phyloP scores from a whole-genome alignment of 2,329 filamentous ascomycete species.

The Colletotrichum sp. region DNA sequence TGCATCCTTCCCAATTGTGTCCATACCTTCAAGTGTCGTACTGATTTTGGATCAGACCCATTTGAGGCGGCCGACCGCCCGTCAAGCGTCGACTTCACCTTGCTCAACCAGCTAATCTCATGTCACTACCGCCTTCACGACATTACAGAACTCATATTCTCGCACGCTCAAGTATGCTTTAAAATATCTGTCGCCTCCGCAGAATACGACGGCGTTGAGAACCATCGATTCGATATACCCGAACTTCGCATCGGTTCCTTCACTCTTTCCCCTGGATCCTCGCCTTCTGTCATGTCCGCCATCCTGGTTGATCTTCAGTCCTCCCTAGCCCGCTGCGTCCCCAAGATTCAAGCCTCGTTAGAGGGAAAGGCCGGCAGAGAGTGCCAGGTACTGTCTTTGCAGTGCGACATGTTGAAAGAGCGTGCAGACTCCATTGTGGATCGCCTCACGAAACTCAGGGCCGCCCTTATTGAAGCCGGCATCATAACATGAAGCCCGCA shows the following conservation, averaged over 20 bases:
- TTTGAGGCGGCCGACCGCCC: conserved; percentile 18
- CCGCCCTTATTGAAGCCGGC: neutral
- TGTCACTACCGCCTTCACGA: conserved; percentile 43
- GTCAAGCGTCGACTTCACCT: conserved; percentile 34
- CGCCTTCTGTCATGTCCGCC: conserved; percentile 36
- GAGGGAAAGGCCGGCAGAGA: conserved; percentile 4
- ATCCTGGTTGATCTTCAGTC: conserved; percentile 36
- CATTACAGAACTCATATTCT: conserved; percentile 38
- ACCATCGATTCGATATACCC: conserved; percentile 40
- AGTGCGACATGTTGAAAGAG: conserved; percentile 31
- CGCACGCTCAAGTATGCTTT: conserved; percentile 35
- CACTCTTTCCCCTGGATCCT: conserved; percentile 34
- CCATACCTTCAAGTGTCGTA: conserved; percentile 26
- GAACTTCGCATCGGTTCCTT: conserved; percentile 46
- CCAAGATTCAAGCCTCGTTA: neutral
- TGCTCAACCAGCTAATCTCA: conserved; percentile 40
- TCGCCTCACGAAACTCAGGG: conserved; percentile 18
- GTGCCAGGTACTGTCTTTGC: conserved; percentile 26
- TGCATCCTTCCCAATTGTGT: conserved; percentile 39
- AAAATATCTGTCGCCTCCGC: conserved; percentile 26
- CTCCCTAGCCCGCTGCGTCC: conserved; percentile 18
- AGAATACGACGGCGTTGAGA: conserved; percentile 28
- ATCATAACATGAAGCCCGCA: neutral
- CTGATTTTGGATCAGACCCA: neutral
- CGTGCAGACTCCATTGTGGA: conserved; percentile 24